phyloP scores from a whole-genome alignment of 2,329 filamentous ascomycete species.

The Diaporthe nobilis region DNA sequence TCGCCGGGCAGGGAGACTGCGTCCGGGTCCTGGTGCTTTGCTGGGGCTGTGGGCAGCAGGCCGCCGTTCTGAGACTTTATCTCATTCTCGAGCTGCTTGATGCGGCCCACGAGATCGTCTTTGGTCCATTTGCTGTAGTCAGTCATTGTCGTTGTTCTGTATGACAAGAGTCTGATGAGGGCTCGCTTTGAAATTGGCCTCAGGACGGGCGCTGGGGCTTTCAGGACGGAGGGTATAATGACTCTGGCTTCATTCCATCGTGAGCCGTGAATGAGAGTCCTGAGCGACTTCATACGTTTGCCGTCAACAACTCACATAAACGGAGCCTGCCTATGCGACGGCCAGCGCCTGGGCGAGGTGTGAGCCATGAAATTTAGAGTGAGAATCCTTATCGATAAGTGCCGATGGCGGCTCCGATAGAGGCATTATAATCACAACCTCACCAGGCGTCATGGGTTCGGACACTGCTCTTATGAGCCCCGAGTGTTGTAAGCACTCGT shows the following conservation, averaged over 20 bases:
- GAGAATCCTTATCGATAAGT: constrained; percentile 44
- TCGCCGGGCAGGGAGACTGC: background rate
- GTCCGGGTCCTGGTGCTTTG: constrained; percentile 1
- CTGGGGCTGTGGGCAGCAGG: background rate
- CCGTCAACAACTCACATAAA: constrained; percentile 28
- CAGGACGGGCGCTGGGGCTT: background rate
- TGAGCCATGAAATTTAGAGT: constrained; percentile 35
- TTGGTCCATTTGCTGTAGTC: constrained; percentile 78
- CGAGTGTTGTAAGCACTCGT: background rate
- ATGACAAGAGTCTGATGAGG: constrained; percentile 2
- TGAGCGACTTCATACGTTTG: constrained; percentile 34
- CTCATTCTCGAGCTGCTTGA: constrained; percentile 77
- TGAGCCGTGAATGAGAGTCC: background rate
- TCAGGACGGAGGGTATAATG: background rate
- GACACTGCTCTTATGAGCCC: too few relatives aligned
- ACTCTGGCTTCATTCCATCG: constrained; percentile 36
- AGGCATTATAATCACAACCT: constrained; percentile 1
- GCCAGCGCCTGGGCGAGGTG: background rate
- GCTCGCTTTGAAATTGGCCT: background rate
- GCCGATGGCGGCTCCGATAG: constrained; percentile 17
- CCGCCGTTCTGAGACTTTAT: constrained; percentile 56
- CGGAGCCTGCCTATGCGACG: background rate
- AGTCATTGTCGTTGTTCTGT: constrained; percentile 39
- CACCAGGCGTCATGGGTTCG: background rate
- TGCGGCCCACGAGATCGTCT: constrained; percentile 76